Conservation (phyloP, 2,329 filamentous ascomycete species). For the Colletotrichum sublineola region DNA sequence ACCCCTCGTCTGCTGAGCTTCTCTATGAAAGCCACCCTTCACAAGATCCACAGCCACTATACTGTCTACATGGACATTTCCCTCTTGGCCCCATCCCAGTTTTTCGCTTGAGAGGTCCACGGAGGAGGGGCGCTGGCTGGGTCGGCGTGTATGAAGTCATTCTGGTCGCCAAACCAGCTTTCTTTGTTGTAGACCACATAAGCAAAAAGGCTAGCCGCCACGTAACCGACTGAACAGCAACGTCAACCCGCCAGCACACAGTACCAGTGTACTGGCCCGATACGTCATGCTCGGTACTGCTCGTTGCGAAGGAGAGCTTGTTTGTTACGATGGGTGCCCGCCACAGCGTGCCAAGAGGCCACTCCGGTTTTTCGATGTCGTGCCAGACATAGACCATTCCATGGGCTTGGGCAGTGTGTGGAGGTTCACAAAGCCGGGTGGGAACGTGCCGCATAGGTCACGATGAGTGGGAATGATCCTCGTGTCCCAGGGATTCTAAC, state of each 20-base stretch:
- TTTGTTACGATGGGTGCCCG: not conserved
- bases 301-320: too few species aligned
- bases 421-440: not conserved
- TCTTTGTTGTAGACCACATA: not conserved
- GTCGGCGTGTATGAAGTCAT: too few species aligned
- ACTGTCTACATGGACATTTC: too few species aligned
- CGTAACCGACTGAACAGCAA: not conserved
- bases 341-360: not conserved
- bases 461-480: not conserved
- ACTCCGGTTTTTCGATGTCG: not conserved
- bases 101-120: not conserved
- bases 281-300: not conserved
- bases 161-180: not conserved
- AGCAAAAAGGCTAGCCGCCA: not conserved
- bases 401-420: not conserved
- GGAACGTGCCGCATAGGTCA: not conserved
- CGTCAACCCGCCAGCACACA: not conserved
- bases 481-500: not conserved
- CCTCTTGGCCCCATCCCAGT: not conserved
- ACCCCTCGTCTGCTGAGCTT: not conserved
- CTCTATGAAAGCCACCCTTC: not conserved
- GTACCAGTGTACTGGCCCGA: too few species aligned
- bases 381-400: not conserved
- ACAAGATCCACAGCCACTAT: too few species aligned
- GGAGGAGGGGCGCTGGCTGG: not conserved